Evolutionary conservation across 768 basidiomycete genomes (phyloP), one percentile per base, ranked within the genome.

Genomic region (Phaeotremella skinneri): DNA sequence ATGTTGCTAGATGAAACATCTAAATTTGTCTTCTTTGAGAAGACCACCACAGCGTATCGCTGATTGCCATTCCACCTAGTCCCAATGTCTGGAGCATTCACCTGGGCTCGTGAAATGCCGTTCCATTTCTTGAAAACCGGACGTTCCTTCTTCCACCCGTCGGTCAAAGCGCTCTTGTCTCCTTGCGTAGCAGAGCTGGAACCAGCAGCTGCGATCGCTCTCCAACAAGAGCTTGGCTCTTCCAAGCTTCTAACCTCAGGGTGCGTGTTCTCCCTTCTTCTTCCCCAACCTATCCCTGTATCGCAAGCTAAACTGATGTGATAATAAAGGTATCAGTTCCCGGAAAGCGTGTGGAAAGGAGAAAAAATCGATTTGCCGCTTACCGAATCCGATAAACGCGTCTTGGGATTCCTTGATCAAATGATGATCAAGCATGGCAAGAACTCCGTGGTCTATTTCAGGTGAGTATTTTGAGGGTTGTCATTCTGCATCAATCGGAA

Each of bases 371-470:
- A 54, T 17, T 21, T 20, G 25, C 32, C 34, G 9, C 30, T 23
- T 7, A 52, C 54, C 34, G 43, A 31, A 11, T 64, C 64, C n/a
- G 68, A 66, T n/a, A 34, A 37, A 29, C 30, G 47, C 16, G 56
- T 64, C 4, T 48, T 64, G 20, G 42, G 17, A 1, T 67, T 67
- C 52, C 30, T 67, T n/a, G 68, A 70, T 32, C 29, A 49, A 23
- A 67, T 67, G 63, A 16, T 56, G 20, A 31, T 47, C 23, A 61
- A 59, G 30, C 50, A 66, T 42, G 68, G 68, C 5, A 16, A 43
- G 4, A 60, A 63, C 5, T 59, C 54, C 4, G 65, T 66, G 1
- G 43, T 57, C 47, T 70, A 66, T 41, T 52, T 64, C 55, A 62
- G 43, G 43, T 45, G 20, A 45, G 43, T 20, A 13, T 9, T 9